phyloP scores from a whole-genome alignment of 768 basidiomycete genomes.

The Saitozyma sp. region DNA sequence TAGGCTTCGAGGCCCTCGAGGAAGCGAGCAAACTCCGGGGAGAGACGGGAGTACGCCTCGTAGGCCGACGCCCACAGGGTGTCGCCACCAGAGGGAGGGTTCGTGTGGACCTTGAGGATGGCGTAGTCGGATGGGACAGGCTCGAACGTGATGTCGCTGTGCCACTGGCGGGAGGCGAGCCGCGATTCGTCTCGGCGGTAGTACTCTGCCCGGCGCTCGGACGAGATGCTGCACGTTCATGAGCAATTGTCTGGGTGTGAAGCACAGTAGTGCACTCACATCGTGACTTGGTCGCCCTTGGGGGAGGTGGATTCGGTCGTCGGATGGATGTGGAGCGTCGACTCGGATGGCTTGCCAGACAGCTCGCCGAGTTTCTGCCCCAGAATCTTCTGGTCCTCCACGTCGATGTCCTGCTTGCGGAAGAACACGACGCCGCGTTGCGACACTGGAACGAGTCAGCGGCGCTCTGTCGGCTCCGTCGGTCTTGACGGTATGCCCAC shows the following conservation, averaged over 20 bases:
- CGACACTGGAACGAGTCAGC: slow-evolving; percentile 21
- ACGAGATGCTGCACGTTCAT: slow-evolving; percentile 8
- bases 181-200: not conserved
- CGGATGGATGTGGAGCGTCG: slow-evolving; percentile 62
- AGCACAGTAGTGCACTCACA: slow-evolving; percentile 25
- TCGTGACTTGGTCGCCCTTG: slow-evolving; percentile 50
- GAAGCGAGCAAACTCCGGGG: slow-evolving; percentile 59
- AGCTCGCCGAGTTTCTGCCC: slow-evolving; percentile 55
- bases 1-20: slow-evolving; percentile 64
- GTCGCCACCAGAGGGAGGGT: slow-evolving; percentile 52
- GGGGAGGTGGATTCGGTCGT: slow-evolving; percentile 62
- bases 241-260: slow-evolving; percentile 11
- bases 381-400: slow-evolving; percentile 60
- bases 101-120: slow-evolving; percentile 43
- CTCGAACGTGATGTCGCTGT: slow-evolving; percentile 66
- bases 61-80: slow-evolving; percentile 57
- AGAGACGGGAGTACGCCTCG: slow-evolving; percentile 67
- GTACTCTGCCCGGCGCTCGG: not conserved
- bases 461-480: no score
- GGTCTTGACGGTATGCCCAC: slow-evolving; percentile 17
- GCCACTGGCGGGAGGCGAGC: slow-evolving; percentile 40
- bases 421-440: slow-evolving; percentile 68
- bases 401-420: slow-evolving; percentile 56
- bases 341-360: slow-evolving; percentile 58
- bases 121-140: slow-evolving; percentile 64